Evolutionary conservation across 2,329 filamentous ascomycete species (phyloP), one percentile per base, ranked within the genome.

Genomic region (Penicillium sp.): DNA sequence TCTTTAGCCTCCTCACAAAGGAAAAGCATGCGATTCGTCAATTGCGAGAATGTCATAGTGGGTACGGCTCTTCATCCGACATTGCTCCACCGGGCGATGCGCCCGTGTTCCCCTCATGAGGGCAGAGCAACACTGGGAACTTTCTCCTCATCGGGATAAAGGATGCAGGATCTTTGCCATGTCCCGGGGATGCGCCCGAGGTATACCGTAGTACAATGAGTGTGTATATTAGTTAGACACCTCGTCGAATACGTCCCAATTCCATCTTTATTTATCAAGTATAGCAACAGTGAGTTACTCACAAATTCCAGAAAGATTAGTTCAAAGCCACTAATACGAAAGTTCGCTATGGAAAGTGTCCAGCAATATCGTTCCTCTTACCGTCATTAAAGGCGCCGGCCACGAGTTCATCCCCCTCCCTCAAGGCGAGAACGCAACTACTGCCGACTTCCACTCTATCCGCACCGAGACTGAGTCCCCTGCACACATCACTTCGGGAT

Each of bases 321-420:
- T 45, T 46, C 9, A 23, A 3, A 39, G n/a, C 47, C 32, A 3
- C 39, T 45, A 38, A 45, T 32, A 31, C 23, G 46, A 15, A 21
- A 25, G 12, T 42, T 41, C 25, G 16, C 18, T 1, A 32, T 37
- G 13, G 15, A 31, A 48, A 49, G 61, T 65, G 62, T 62, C 61
- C 37, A 53, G 21, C 50, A 60, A 59, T 15, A 50, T 64, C 35
- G 58, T 65, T 35, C 62, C 61, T 39, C 60, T 64, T 34, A 62
- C 60, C 48, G 49, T 65, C 27, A 65, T 65, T 47, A 62, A 66
- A 50, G 64, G 61, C 50, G 64, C 64, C 32, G 63, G 64, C 55
- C 56, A 66, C 37, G 63, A 65, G 48, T 62, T 60, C 42, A 62
- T 66, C 18, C 60, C 60, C 18, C 60, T 65, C 9, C 63, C 62